These are phyloP conservation scores for Aspergillus nomiae DNA, from an alignment of 2,329 filamentous ascomycete genomes.

Conservation along the genomic window DNA sequence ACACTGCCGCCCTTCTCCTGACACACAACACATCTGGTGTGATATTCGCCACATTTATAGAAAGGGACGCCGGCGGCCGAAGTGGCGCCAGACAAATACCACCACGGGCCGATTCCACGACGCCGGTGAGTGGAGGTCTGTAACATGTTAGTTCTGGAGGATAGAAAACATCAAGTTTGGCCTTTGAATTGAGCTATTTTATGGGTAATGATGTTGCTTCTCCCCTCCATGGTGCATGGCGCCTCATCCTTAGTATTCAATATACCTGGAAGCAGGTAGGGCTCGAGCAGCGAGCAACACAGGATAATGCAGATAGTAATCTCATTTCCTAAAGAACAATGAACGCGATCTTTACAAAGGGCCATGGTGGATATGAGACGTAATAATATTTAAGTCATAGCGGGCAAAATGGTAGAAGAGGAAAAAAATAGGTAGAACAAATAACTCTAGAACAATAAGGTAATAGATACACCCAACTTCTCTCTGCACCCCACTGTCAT, in stretches of 20 bases:
- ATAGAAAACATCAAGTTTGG: background rate
- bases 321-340: background rate
- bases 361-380: background rate
- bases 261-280: background rate
- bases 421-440: slow-evolving; percentile 12
- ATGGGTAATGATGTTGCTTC: background rate
- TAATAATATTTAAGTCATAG: background rate
- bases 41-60: background rate
- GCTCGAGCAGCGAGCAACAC: background rate
- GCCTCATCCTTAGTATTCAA: background rate
- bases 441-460: background rate
- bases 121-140: no score
- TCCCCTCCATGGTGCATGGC: background rate
- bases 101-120: background rate
- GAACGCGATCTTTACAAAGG: background rate
- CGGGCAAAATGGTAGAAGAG: slow-evolving; percentile 10
- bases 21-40: background rate
- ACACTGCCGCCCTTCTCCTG: background rate
- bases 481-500: background rate
- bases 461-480: background rate
- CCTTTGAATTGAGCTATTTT: background rate
- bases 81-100: background rate
- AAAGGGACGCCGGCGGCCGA: background rate
- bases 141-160: no score
- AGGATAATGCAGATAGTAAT: background rate